Evolutionary conservation across 163 green algal species (phyloP).

Genomic region (Chlorella variabilis): DNA sequence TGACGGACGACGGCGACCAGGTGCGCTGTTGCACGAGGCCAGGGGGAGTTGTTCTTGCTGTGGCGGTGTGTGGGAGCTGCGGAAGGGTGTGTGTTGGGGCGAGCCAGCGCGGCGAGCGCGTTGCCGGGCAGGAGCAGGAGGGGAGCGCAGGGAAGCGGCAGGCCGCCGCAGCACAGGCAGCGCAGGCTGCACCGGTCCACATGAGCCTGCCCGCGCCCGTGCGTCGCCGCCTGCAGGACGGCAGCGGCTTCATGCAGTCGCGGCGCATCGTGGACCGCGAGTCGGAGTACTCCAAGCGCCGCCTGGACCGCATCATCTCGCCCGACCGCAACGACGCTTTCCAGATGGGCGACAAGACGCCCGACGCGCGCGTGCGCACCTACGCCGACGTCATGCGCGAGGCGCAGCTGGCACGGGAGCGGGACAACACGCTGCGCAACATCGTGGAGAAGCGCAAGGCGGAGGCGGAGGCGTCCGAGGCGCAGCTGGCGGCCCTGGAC

Average conservation of each 20-base stretch:
- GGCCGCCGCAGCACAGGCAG: no score
- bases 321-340: constrained; percentile 93
- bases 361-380: constrained; percentile 80
- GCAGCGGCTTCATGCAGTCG: constrained; percentile 37
- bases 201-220: no score
- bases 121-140: no score
- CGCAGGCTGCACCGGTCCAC: no score
- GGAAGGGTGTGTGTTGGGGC: no score
- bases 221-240: constrained; percentile 20
- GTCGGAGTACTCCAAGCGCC: constrained; percentile 88
- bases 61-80: no score
- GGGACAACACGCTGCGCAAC: constrained; percentile 94
- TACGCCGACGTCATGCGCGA: constrained; percentile 96
- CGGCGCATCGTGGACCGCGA: constrained; percentile 91
- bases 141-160: no score
- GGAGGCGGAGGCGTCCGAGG: constrained; percentile 59
- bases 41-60: neutral
- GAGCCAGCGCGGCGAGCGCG: no score
- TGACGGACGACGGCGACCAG: constrained; percentile 62
- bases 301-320: constrained; percentile 88
- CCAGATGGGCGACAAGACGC: constrained; percentile 88
- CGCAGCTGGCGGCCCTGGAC: constrained; percentile 21
- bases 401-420: constrained; percentile 84
- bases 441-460: constrained; percentile 77
- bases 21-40: neutral